Evolutionary conservation across 768 basidiomycete species (phyloP), one percentile per base, ranked within the genome.

Genomic region (Crucibulum laeve): DNA sequence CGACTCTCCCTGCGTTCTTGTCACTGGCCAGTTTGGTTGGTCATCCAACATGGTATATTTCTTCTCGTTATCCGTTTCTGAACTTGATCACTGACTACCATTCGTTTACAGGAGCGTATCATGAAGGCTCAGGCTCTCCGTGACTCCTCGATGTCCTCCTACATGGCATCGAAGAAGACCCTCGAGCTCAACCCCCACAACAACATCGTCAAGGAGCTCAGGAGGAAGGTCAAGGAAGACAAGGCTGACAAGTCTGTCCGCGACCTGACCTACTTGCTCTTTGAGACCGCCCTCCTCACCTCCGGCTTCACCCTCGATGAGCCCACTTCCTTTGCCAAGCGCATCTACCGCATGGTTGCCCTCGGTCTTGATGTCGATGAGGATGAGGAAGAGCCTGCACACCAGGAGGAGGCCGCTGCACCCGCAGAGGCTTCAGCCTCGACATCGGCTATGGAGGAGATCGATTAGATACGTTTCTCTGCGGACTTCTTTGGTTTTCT

Each of bases 11-110:
- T 97, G 87, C 64, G 95, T 96, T 35, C 84, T 95, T 57, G 93
- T 97, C 61, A 98, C 96, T 47, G 95, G 95, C 45, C 94, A 97
- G 66, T 99, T 97, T 69, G 96, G 95, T 44, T 99, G 95, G 95
- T 96, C 92, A 21, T 93, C 94, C 44, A 97, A 97, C 79, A 98
- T 98, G 95, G 87, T 84, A 50, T 36, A 76, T 64, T 22, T 18
- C 25, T 21, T 48, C 13, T 44, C 22, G 33, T 25, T 11, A 19
- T 24, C 6, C 3, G 5, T 17, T 40, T 11, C 3, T 6, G 17
- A 40, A 17, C 8, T 40, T 5, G 25, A 23, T 24, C 30, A 38
- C 21, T 46, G 25, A 47, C 30, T 19, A 43, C 50, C 25, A 46
- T 35, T 15, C 25, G 26, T 38, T 35, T 57, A 33, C 53, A 84